Base-by-base conservation (phyloP, 2,329 filamentous ascomycete genomes). In the Claviceps citrina region DNA sequence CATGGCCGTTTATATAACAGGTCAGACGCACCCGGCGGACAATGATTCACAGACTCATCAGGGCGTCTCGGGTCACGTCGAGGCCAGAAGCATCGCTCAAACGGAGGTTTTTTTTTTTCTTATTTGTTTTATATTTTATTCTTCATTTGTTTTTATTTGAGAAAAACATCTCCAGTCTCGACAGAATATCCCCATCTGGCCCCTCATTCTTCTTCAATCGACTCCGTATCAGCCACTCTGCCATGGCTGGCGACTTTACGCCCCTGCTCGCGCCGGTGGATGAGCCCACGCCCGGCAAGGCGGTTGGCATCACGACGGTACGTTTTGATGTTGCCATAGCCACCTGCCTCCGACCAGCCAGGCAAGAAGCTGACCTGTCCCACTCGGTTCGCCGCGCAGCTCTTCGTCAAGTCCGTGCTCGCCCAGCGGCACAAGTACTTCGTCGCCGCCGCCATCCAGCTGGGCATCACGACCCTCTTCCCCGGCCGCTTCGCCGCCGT, bases 361-460 rank as follows among this genome's bases (percentile, higher is more conserved):
- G n/a, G n/a, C n/a, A n/a, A n/a, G n/a, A n/a, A 8, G 7, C 27
- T 30, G 27, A 15, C 27, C 5, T 24, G 13, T 7, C 28, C 28
- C 3, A 12, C 10, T 12, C 10, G 9, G 5, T 9, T 9, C 4
- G n/a, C 12, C 18, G 7, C 26, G 10, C 24, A 36, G 45, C 22
- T 36, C 18, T 4, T 31, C 16, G 8, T 38, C 34, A 63, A 63
- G 45, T 54, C 62, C 35, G 40, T 51, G 7, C 52, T 66, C 40
- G 54, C 51, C 2, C 47, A 59, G 9, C 53, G 51, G 7, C 57
- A 54, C 3, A 48, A 57, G 7, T 32, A 62, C 9, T 43, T 57
- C 13, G 36, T 58, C 13, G 61, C 60, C 9, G 62, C 60, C 13
- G 18, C 58, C 5, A 15, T 51, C 4, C 64, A 67, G 43, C 46